Percentiles rank a stretch among this genome's conserved stretches.
These are phyloP conservation scores for Magnaporthiopsis rhizophila DNA, from an alignment of 2,329 filamentous ascomycete genomes.

Conservation along the genomic window DNA sequence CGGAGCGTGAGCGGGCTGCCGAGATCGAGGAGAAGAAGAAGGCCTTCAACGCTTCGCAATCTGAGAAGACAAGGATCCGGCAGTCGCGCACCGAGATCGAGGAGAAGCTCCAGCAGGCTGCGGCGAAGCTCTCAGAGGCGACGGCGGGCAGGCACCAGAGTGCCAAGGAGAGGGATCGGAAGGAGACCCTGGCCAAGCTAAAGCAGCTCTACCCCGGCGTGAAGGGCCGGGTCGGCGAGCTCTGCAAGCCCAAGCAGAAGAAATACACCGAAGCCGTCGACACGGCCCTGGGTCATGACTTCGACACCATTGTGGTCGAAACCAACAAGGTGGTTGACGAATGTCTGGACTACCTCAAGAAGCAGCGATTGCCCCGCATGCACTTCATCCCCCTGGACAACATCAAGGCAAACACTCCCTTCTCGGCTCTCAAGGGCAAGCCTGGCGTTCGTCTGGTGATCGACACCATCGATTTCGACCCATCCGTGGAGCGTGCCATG, in stretches of 20 bases:
- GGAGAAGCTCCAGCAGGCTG: conserved; percentile 77
- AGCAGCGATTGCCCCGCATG: conserved; percentile 77
- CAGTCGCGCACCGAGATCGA: conserved; percentile 83
- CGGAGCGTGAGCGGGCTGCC: conserved; percentile 58
- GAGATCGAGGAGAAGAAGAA: conserved; percentile 88
- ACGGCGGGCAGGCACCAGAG: conserved; percentile 80
- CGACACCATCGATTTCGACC: conserved; percentile 91
- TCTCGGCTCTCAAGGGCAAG: conserved; percentile 84
- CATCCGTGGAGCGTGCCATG: conserved; percentile 81
- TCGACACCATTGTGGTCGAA: conserved; percentile 91
- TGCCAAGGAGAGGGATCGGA: conserved; percentile 68
- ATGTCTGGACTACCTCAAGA: conserved; percentile 89
- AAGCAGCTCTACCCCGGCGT: conserved; percentile 91
- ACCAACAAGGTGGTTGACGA: conserved; percentile 90
- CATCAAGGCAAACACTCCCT: conserved; percentile 87
- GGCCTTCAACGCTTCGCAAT: conserved; percentile 77
- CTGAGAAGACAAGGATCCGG: conserved; percentile 71
- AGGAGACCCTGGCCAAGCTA: conserved; percentile 76
- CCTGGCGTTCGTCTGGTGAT: conserved; percentile 82
- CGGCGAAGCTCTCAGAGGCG: conserved; percentile 74
- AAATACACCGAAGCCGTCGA: conserved; percentile 92
- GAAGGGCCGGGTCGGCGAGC: conserved; percentile 78
- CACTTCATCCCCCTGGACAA: conserved; percentile 97
- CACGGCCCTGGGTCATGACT: conserved; percentile 84
- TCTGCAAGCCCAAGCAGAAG: conserved; percentile 95